These are phyloP conservation scores for Picochlorum sp. DNA, from an alignment of 139 green algal species.

Conservation along the genomic window DNA sequence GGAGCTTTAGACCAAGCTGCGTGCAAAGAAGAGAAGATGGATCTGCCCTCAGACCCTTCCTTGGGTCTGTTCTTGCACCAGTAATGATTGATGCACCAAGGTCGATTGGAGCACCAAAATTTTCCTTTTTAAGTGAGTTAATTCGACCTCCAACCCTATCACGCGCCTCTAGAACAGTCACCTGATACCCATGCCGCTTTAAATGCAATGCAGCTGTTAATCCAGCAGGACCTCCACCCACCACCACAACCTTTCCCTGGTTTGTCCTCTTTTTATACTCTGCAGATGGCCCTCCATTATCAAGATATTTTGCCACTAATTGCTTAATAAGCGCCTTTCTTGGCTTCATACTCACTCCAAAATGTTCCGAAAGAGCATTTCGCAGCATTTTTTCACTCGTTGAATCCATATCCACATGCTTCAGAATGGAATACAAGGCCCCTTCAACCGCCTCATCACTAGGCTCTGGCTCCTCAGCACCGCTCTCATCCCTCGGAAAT, in stretches of 20 bases:
- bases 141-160: slow-evolving; percentile 72
- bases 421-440: slow-evolving; percentile 21
- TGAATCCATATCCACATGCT: slow-evolving; percentile 25
- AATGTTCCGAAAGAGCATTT: slow-evolving; percentile 35
- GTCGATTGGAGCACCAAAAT: slow-evolving; percentile 66
- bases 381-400: slow-evolving; percentile 57
- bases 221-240: slow-evolving; percentile 73
- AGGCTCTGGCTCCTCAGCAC: slow-evolving; percentile 1
- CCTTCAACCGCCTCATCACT: slow-evolving; percentile 27
- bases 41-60: slow-evolving; percentile 41
- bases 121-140: slow-evolving; percentile 35
- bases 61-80: slow-evolving; percentile 28
- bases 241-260: slow-evolving; percentile 45
- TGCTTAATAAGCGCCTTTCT: slow-evolving; percentile 36
- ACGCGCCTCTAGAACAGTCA: slow-evolving; percentile 74
- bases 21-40: slow-evolving; percentile 46
- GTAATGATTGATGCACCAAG: slow-evolving; percentile 84
- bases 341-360: slow-evolving; percentile 30
- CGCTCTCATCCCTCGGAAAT: not conserved
- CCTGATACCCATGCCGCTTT: slow-evolving; percentile 44
- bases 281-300: not conserved
- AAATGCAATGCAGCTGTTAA: slow-evolving; percentile 65
- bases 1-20: slow-evolving; percentile 53
- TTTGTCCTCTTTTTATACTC: slow-evolving; percentile 18
- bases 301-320: slow-evolving; percentile 24